These are phyloP conservation scores for Pythium periplocum DNA, from an alignment of 352 stramenopile genomes.

Conservation along the genomic window DNA sequence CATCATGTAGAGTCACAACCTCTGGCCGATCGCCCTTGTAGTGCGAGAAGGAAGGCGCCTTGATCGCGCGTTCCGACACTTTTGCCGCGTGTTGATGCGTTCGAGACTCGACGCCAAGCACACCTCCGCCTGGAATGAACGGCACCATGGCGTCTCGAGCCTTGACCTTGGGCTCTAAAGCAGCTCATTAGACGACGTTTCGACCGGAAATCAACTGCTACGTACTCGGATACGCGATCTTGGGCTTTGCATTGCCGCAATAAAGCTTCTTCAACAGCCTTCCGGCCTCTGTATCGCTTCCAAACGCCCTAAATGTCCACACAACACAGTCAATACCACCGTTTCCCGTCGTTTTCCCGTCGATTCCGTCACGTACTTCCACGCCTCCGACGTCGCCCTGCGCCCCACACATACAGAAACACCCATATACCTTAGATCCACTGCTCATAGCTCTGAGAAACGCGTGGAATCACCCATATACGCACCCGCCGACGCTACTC, in stretches of 20 bases:
- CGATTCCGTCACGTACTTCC: slow-evolving; percentile 25
- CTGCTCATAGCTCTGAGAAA: too few species aligned
- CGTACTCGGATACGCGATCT: slow-evolving; percentile 72
- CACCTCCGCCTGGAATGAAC: slow-evolving; percentile 63
- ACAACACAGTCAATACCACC: not conserved
- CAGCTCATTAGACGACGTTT: too few species aligned
- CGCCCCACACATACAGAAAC: not conserved
- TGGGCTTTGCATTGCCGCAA: slow-evolving; percentile 51
- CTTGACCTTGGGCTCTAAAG: slow-evolving; percentile 49
- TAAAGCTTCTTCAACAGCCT: slow-evolving; percentile 75
- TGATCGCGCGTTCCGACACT: slow-evolving; percentile 59
- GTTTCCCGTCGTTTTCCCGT: not conserved
- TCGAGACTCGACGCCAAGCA: slow-evolving; percentile 31
- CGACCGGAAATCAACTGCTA: not conserved
- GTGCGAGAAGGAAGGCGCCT: slow-evolving; percentile 31
- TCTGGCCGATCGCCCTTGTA: slow-evolving; percentile 22
- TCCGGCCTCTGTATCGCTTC: slow-evolving; percentile 66
- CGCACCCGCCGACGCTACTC: too few species aligned
- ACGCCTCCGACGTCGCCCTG: slow-evolving; percentile 21
- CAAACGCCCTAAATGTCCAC: slow-evolving; percentile 42
- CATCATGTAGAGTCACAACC: slow-evolving; percentile 8
- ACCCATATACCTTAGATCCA: not conserved
- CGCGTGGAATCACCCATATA: too few species aligned
- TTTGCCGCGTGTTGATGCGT: slow-evolving; percentile 44
- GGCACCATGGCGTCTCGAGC: slow-evolving; percentile 26